Percentiles rank a stretch among this genome's conserved stretches.
Evolutionary conservation across 805 yeast genomes (phyloP).

Genomic region (Cyberlindnera meyerae): DNA sequence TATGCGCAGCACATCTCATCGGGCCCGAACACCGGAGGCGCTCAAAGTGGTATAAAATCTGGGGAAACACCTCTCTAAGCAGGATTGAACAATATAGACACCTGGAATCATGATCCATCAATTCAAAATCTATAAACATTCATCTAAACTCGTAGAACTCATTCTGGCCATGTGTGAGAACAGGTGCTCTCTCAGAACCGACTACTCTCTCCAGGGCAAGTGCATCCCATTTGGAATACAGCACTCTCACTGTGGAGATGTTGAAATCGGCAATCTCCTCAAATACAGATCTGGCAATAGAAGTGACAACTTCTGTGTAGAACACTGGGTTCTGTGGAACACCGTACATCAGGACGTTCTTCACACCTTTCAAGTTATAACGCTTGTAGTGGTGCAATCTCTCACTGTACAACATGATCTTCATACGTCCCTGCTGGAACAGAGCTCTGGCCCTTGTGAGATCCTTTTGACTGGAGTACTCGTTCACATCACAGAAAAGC

Average conservation of each 20-base stretch:
- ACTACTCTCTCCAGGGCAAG: conserved; percentile 76
- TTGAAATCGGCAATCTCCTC: conserved; percentile 50
- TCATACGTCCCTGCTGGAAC: conserved; percentile 58
- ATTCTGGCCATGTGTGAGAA: conserved; percentile 60
- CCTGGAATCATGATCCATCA: too few species aligned
- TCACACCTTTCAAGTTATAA: conserved; percentile 79
- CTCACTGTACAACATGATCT: conserved; percentile 84
- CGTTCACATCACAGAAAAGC: conserved; percentile 70
- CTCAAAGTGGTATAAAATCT: conserved; percentile 2
- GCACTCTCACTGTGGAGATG: conserved; percentile 50
- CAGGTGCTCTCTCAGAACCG: conserved; percentile 68
- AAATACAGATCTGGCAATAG: conserved; percentile 54
- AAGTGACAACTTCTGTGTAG: conserved; percentile 69
- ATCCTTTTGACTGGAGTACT: conserved; percentile 72
- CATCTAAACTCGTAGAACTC: conserved; percentile 70
- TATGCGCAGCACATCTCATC: conserved; percentile 5
- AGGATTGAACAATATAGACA: not conserved
- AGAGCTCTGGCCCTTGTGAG: conserved; percentile 64
- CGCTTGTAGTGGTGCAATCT: conserved; percentile 90
- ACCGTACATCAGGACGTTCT: conserved; percentile 75
- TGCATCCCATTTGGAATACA: conserved; percentile 79
- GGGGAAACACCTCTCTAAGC: conserved; percentile 5
- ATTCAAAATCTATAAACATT: too few species aligned
- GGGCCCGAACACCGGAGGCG: conserved; percentile 8
- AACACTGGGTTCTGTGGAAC: conserved; percentile 82